These are phyloP conservation scores for Tetrahymena malaccensis DNA, from an alignment of 73 alveolate genomes.

Conservation along the genomic window DNA sequence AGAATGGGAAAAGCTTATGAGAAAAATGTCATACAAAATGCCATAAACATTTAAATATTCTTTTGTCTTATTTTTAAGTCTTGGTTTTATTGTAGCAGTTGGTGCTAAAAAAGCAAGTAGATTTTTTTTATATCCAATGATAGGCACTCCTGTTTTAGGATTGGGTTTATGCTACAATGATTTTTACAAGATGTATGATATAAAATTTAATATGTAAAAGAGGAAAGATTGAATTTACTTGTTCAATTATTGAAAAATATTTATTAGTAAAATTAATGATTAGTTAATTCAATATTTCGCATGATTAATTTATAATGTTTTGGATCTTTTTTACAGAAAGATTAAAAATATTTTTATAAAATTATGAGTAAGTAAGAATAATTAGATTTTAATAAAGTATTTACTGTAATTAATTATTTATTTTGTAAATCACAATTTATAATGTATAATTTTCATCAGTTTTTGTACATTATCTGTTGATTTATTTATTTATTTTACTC, in stretches of 20 bases:
- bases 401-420: too few relatives aligned
- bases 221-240: not conserved
- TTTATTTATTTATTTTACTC: not conserved
- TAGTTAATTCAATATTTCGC: not conserved
- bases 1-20: not conserved
- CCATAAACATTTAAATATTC: not conserved
- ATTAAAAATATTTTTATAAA: too few relatives aligned
- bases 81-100: not conserved
- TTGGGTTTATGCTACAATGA: not conserved
- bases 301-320: not conserved
- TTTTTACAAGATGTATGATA: not conserved
- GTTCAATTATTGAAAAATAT: not conserved
- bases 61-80: not conserved
- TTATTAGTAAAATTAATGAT: not conserved
- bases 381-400: too few relatives aligned
- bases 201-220: not conserved
- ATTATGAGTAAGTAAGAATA: too few relatives aligned
- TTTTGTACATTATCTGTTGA: not conserved
- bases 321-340: not conserved
- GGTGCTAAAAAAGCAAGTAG: not conserved
- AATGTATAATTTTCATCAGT: not conserved
- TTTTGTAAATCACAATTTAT: not conserved
- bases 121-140: not conserved
- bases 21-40: not conserved
- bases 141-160: not conserved